phyloP scores from a whole-genome alignment of 441 rosid genomes.

The Cnidoscolus chayamansa region DNA sequence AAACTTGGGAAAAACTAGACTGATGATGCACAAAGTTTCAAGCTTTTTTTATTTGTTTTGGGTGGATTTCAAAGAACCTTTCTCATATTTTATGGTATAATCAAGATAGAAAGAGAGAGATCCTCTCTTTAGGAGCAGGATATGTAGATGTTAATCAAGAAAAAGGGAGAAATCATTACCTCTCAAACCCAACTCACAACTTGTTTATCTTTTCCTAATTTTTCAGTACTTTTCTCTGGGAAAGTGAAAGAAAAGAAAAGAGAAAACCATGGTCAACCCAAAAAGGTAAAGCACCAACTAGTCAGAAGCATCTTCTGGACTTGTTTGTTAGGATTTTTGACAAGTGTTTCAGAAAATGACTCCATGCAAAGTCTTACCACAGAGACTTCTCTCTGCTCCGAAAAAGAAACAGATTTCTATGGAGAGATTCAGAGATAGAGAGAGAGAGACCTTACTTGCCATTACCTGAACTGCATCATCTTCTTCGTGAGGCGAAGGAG shows the following conservation, averaged over 20 bases:
- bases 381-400: neutral
- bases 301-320: constrained; percentile 12
- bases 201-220: neutral
- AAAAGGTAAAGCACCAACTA: neutral
- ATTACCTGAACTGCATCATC: constrained; percentile 1
- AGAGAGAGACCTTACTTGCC: neutral
- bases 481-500: neutral
- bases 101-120: neutral
- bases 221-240: neutral
- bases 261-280: constrained; percentile 8
- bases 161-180: neutral
- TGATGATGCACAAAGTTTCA: constrained; percentile 12
- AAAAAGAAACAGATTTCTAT: neutral
- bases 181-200: neutral
- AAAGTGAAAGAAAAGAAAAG: neutral
- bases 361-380: constrained; percentile 16
- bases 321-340: constrained; percentile 11
- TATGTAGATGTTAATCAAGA: too few relatives aligned
- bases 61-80: neutral
- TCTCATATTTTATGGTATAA: neutral
- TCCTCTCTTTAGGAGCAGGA: neutral
- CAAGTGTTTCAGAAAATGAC: neutral
- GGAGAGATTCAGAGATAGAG: neutral
- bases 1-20: neutral
- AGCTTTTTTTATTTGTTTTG: neutral